Conservation (phyloP, 2,329 filamentous ascomycete species). For the Talaromyces sp. region DNA sequence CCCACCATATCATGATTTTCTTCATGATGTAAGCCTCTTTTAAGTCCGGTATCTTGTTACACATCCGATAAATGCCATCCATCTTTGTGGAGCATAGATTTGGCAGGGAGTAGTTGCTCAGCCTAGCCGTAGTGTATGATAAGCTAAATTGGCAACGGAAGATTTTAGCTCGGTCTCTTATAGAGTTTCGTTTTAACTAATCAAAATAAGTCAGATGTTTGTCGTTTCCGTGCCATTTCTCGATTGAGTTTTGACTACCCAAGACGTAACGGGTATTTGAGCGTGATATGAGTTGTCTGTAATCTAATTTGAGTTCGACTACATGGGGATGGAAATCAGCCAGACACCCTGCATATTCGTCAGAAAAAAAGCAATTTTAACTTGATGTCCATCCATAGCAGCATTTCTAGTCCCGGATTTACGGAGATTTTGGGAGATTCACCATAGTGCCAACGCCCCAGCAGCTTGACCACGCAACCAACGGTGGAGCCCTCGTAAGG, state of each 20-base stretch:
- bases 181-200: not conserved
- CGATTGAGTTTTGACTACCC: not conserved
- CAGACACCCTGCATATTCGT: too few relatives aligned
- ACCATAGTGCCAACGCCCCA: not conserved
- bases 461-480: not conserved
- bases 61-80: not conserved
- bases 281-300: not conserved
- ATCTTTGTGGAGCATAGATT: not conserved
- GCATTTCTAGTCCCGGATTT: too few relatives aligned
- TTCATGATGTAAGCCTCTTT: not conserved
- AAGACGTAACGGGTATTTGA: not conserved
- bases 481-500: not conserved
- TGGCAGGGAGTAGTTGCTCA: not conserved
- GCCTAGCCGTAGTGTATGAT: not conserved
- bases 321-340: not conserved
- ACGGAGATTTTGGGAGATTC: not conserved
- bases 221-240: not conserved
- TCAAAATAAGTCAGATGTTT: not conserved
- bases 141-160: not conserved
- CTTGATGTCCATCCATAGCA: too few relatives aligned
- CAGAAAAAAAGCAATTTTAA: too few relatives aligned
- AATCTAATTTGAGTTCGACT: not conserved
- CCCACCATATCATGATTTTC: not conserved
- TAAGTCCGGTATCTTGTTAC: not conserved
- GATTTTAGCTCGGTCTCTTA: not conserved